Evolutionary conservation across 345 rosid genomes (phyloP).

Genomic region (Linum usitatissimum): DNA sequence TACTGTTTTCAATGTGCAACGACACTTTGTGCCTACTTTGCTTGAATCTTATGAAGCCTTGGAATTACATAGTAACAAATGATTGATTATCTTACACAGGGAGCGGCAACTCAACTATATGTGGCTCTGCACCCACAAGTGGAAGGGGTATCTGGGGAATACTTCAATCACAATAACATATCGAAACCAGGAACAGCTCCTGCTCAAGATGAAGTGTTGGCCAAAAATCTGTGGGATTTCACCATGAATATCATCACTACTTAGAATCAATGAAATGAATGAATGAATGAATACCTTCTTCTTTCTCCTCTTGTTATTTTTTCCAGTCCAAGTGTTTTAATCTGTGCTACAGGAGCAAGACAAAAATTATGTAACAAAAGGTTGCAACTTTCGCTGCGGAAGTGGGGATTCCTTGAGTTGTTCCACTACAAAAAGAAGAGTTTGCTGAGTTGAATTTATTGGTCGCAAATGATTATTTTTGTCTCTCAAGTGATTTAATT

Average conservation of each 20-base stretch:
- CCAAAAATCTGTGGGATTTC: background rate
- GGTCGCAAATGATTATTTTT: too few species aligned
- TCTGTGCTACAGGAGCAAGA: background rate
- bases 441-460: too few species aligned
- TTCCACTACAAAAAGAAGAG: background rate
- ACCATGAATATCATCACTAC: background rate
- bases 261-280: too few species aligned
- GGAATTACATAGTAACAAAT: background rate
- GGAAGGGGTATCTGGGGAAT: background rate
- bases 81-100: background rate
- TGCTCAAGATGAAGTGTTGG: background rate
- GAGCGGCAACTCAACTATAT: background rate
- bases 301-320: too few species aligned
- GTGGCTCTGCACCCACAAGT: background rate
- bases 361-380: too few species aligned
- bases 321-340: background rate
- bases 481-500: background rate
- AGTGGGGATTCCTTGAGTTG: too few species aligned
- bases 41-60: background rate
- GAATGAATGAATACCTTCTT: background rate
- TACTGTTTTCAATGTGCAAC: background rate
- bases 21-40: background rate
- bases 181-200: background rate
- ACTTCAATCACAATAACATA: background rate
- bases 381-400: background rate